Base-by-base conservation (phyloP, 1,284 basidiomycete genomes). In the Rhodotorula sp. region DNA sequence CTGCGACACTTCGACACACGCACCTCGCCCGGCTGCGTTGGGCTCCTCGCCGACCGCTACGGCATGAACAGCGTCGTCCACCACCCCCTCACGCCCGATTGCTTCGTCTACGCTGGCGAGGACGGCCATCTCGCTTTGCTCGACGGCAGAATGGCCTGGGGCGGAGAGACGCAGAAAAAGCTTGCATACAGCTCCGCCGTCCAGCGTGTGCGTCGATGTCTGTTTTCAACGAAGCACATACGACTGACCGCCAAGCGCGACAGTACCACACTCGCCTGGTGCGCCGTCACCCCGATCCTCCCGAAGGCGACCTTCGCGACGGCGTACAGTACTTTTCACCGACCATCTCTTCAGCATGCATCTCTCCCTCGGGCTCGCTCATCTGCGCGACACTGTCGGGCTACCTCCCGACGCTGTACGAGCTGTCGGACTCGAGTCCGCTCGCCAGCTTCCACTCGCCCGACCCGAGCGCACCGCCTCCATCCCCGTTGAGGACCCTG, bases 61-160 rank as follows among this genome's bases (percentile, higher is more conserved):
- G 65, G 61, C 50, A 63, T 78, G 57, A 63, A 69, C 88, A 0
- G 85, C 85, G 62, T 86, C 87, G 14, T 84, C 86, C 74, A 88
- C 84, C 73, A 89, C 90, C 80, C 90, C 88, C 16, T 79, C 74
- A 49, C 86, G 87, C 83, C 86, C 87, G 58, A 84, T 73, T 78
- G 90, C 54, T 91, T 92, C 72, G 85, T 85, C 4, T 89, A 87
- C 7, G 85, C 87, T 62, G 88, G 90, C 70, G 82, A 79, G 16
- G 80, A 78, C 14, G 89, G 89, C 1, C 80, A 82, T 27, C 86
- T 90, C 3, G 87, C 85, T 73, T 84, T 91, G 67, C 85, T 88
- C n/a, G 90, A 91, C 78, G 81, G 83, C n/a, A 84, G 90, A n/a
- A 90, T 90, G 87, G 86, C 88, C 0, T 91, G 91, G 68, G 61